Evolutionary conservation across 2,329 filamentous ascomycete species (phyloP).

Genomic region (Claviceps africana): DNA sequence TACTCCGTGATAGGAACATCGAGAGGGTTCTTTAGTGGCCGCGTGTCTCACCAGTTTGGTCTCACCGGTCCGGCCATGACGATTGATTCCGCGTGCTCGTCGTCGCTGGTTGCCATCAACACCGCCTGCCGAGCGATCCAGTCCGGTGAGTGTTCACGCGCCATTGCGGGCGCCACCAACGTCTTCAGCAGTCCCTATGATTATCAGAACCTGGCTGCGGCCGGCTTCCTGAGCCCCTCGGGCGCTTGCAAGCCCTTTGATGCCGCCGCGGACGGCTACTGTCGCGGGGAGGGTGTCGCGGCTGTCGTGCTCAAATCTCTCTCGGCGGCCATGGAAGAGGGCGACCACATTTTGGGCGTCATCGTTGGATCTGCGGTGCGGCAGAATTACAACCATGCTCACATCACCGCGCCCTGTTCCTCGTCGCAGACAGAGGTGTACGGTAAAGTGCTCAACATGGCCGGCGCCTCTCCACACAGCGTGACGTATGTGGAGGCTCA

Average conservation of each 20-base stretch:
- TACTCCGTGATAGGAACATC: slow-evolving; percentile 1
- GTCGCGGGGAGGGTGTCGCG: slow-evolving; percentile 62
- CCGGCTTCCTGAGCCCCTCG: slow-evolving; percentile 27
- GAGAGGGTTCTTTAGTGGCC: slow-evolving; percentile 2
- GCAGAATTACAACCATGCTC: slow-evolving; percentile 68
- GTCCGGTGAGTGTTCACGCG: slow-evolving; percentile 44
- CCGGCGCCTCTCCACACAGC: neutral
- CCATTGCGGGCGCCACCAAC: slow-evolving; percentile 49
- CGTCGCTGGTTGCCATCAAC: slow-evolving; percentile 3
- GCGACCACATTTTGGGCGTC: slow-evolving; percentile 61
- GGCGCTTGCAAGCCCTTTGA: slow-evolving; percentile 6
- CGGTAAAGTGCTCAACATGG: neutral
- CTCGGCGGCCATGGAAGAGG: slow-evolving; percentile 60
- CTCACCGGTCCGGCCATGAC: slow-evolving; percentile 2
- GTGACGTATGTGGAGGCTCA: slow-evolving; percentile 50
- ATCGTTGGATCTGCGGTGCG: slow-evolving; percentile 65
- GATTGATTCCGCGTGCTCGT: slow-evolving; percentile 6
- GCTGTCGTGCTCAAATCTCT: slow-evolving; percentile 65
- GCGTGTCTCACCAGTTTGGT: slow-evolving; percentile 4
- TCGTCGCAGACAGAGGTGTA: slow-evolving; percentile 59
- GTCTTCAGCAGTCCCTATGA: slow-evolving; percentile 19
- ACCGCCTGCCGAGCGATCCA: slow-evolving; percentile 2
- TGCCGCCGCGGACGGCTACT: slow-evolving; percentile 60
- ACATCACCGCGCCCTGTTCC: slow-evolving; percentile 69
- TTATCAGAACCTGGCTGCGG: slow-evolving; percentile 12